Conservation (phyloP, 2,329 filamentous ascomycete genomes). For the Venturia pyrina region DNA sequence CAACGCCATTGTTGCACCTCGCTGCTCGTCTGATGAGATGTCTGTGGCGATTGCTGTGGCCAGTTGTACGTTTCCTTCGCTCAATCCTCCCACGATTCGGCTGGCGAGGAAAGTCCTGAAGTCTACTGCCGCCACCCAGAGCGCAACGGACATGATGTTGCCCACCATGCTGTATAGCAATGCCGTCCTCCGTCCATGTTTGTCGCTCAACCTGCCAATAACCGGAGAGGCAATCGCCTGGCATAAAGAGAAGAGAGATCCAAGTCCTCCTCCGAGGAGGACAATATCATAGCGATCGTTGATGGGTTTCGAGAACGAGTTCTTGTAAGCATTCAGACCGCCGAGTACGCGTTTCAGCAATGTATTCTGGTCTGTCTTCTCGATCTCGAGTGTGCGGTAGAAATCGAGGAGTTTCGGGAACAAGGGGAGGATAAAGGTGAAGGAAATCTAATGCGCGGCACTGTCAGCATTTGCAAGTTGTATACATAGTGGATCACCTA, state of each 20-base stretch:
- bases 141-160: constrained; percentile 83
- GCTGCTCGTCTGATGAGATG: constrained; percentile 74
- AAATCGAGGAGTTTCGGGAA: constrained; percentile 94
- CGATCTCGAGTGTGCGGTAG: constrained; percentile 72
- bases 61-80: constrained; percentile 93
- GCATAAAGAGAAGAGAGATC: constrained; percentile 85
- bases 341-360: constrained; percentile 69
- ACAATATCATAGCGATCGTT: constrained; percentile 97
- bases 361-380: constrained; percentile 40
- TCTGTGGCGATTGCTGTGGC: constrained; percentile 95
- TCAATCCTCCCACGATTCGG: constrained; percentile 81
- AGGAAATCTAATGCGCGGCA: constrained; percentile 61
- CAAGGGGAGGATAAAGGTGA: constrained; percentile 94
- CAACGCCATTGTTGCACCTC: constrained; percentile 88
- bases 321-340: constrained; percentile 90
- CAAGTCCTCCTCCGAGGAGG: constrained; percentile 82
- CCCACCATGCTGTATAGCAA: constrained; percentile 86
- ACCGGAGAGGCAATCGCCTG: constrained; percentile 88
- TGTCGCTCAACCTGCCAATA: constrained; percentile 82
- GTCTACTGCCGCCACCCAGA: constrained; percentile 89
- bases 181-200: constrained; percentile 75
- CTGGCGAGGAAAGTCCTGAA: constrained; percentile 96
- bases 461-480: neutral
- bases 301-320: constrained; percentile 82
- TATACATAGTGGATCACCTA: constrained; percentile 35